These are phyloP conservation scores for Neoboletus brunneissimus DNA, from an alignment of 768 basidiomycete genomes.

Conservation along the genomic window DNA sequence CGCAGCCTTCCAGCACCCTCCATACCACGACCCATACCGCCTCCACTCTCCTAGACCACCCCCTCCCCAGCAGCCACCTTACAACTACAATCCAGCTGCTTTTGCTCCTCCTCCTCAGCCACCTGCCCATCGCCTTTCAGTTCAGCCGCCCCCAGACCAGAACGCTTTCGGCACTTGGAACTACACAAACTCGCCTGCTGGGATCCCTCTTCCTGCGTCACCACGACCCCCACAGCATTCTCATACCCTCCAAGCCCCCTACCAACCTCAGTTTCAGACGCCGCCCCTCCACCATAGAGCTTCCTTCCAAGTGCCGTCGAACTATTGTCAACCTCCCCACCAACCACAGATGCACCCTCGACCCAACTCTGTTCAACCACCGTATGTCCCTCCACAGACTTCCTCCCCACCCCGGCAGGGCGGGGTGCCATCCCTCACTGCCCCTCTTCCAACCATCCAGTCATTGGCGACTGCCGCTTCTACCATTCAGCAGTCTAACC, in stretches of 20 bases:
- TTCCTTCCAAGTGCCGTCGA: conserved; percentile 19
- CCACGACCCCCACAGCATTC: conserved; percentile 21
- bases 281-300: conserved; percentile 24
- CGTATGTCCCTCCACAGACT: conserved; percentile 17
- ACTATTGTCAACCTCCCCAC: conserved; percentile 25
- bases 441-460: conserved; percentile 63
- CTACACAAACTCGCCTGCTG: conserved; percentile 8
- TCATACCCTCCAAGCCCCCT: conserved; percentile 12
- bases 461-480: conserved; percentile 52
- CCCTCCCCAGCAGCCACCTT: conserved; percentile 15
- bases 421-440: conserved; percentile 52
- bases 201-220: conserved; percentile 21
- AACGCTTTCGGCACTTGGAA: conserved; percentile 20
- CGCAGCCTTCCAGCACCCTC: conserved; percentile 24
- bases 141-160: conserved; percentile 26
- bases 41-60: conserved; percentile 26
- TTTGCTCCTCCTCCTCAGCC: conserved; percentile 10
- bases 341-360: conserved; percentile 23
- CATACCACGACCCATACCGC: conserved; percentile 22
- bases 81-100: conserved; percentile 16
- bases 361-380: conserved; percentile 13
- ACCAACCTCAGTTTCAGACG: conserved; percentile 22
- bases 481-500: conserved; percentile 50
- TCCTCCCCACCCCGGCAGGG: conserved; percentile 26
- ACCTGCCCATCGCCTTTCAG: conserved; percentile 15